These are phyloP conservation scores for Termitomyces sp. DNA, from an alignment of 768 basidiomycete genomes.

Conservation along the genomic window DNA sequence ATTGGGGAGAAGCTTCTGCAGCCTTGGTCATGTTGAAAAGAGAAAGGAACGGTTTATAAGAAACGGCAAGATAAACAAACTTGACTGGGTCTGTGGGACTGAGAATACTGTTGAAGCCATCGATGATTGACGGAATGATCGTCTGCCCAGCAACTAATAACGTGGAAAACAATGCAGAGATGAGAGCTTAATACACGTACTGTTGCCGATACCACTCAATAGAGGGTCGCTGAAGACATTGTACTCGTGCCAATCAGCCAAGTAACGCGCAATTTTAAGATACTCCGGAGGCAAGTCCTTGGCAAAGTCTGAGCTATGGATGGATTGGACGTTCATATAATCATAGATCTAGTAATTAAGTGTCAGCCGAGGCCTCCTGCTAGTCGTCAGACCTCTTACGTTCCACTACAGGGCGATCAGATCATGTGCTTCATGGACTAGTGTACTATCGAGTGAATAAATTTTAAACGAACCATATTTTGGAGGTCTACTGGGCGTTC, in stretches of 20 bases:
- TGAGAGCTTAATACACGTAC: slow-evolving; percentile 25
- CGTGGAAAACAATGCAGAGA: background rate
- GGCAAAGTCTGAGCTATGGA: slow-evolving; percentile 58
- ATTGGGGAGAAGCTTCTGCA: slow-evolving; percentile 41
- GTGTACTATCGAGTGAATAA: background rate
- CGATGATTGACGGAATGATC: slow-evolving; percentile 55
- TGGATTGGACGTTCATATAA: slow-evolving; percentile 68
- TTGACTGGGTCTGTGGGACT: slow-evolving; percentile 48
- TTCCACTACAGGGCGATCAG: slow-evolving; percentile 26
- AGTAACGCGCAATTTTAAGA: slow-evolving; percentile 48
- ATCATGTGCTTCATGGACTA: background rate
- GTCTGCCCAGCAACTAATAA: slow-evolving; percentile 60
- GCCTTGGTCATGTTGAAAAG: slow-evolving; percentile 74
- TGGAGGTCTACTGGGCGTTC: slow-evolving; percentile 45
- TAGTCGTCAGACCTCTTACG: slow-evolving; percentile 17
- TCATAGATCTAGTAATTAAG: slow-evolving; percentile 48
- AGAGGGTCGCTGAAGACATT: slow-evolving; percentile 53
- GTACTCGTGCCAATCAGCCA: slow-evolving; percentile 75
- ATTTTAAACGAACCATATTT: slow-evolving; percentile 47
- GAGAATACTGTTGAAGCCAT: slow-evolving; percentile 45
- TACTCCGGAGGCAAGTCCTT: slow-evolving; percentile 39
- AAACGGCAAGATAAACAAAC: slow-evolving; percentile 52
- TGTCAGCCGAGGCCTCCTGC: background rate
- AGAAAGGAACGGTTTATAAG: slow-evolving; percentile 77
- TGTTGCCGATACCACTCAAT: slow-evolving; percentile 61